These are phyloP conservation scores for Apiospora hydei DNA, from an alignment of 2,329 filamentous ascomycete genomes.

Conservation along the genomic window DNA sequence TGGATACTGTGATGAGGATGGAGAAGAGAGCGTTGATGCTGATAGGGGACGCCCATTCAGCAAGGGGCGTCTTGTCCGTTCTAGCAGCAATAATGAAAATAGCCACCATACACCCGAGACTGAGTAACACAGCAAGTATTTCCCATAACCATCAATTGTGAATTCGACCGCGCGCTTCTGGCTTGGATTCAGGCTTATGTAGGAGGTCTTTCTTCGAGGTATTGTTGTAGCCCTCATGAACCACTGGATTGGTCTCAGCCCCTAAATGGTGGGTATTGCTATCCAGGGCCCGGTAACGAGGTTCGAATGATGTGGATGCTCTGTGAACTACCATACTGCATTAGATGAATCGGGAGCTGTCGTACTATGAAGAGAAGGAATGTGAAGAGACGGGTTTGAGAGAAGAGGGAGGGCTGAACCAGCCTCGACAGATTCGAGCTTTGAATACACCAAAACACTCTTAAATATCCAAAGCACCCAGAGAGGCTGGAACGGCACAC, in stretches of 20 bases:
- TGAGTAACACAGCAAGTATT: conserved; percentile 30
- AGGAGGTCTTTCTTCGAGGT: not conserved
- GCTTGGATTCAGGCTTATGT: not conserved
- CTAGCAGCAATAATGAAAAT: conserved; percentile 28
- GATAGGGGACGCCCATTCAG: conserved; percentile 31
- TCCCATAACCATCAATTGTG: conserved; percentile 37
- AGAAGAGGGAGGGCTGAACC: too few species aligned
- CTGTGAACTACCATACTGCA: not conserved
- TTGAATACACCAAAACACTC: too few species aligned
- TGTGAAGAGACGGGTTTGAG: too few species aligned
- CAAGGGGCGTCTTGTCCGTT: conserved; percentile 28
- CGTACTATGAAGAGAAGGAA: too few species aligned
- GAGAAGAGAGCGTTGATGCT: conserved; percentile 40
- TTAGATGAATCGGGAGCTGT: too few species aligned
- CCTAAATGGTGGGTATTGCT: not conserved
- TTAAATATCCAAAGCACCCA: not conserved
- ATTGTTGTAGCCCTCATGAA: not conserved
- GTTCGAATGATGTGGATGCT: not conserved
- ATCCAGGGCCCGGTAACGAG: not conserved
- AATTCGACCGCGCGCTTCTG: not conserved
- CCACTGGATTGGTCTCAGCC: not conserved
- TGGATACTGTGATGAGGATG: conserved; percentile 32
- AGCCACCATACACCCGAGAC: conserved; percentile 29
- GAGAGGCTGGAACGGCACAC: not conserved
- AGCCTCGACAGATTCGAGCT: not conserved